Conservation (phyloP, 176 grass and related monocot genomes). For the Carex pumila region DNA sequence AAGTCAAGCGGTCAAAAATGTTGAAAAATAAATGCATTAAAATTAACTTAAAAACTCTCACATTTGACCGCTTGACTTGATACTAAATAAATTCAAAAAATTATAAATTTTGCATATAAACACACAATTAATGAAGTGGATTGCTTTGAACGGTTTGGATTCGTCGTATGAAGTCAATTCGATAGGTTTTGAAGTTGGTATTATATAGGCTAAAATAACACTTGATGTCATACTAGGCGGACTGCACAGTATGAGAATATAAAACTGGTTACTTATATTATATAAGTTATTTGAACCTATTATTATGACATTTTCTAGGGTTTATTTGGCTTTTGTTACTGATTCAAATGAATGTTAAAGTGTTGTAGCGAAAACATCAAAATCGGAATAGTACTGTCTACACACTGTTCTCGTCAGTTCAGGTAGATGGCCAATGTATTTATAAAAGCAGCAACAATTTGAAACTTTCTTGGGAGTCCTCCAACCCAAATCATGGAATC, state of each 20-base stretch:
- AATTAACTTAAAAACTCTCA: too few relatives aligned
- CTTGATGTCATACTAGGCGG: too few relatives aligned
- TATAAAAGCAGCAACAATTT: neutral
- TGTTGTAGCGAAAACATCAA: neutral
- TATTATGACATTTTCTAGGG: neutral
- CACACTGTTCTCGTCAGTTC: neutral
- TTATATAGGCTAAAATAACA: too few relatives aligned
- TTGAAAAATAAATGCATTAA: too few relatives aligned
- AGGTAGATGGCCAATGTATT: neutral
- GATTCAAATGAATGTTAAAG: neutral
- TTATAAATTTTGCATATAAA: too few relatives aligned
- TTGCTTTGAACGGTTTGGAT: too few relatives aligned
- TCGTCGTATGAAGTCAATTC: too few relatives aligned
- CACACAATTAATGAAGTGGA: too few relatives aligned
- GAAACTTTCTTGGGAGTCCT: neutral
- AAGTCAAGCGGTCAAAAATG: too few relatives aligned
- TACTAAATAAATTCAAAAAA: too few relatives aligned
- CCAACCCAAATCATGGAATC: neutral
- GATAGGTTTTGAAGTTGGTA: too few relatives aligned
- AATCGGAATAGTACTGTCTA: neutral
- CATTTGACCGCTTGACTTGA: too few relatives aligned
- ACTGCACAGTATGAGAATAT: neutral
- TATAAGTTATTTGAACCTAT: neutral
- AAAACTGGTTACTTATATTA: neutral
- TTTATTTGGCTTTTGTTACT: neutral